Base-by-base conservation (phyloP, 2,329 filamentous ascomycete genomes). In the Aspergillus flavus region DNA sequence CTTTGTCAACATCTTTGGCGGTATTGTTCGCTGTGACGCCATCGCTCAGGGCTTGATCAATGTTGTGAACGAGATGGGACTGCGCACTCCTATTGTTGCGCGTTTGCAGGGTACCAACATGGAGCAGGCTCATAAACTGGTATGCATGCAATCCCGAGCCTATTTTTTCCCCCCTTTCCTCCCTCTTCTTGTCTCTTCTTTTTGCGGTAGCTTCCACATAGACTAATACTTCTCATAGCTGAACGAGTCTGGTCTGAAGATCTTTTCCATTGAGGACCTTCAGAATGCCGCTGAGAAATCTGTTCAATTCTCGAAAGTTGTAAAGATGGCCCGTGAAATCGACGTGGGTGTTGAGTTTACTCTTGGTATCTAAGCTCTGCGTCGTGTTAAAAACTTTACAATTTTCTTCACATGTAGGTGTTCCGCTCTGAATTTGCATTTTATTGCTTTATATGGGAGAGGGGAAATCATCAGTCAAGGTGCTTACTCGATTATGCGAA, bases 1-100 rank as follows among this genome's bases (percentile, higher is more conserved):
- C 84, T 99, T 99, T 74, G 95, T 99, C 85, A 99, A 99, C 88
- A 99, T 99, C 81, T 99, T 99, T 78, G 95, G 95, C 79, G 95
- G 95, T 83, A 99, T 99, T 73, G 95, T 99, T 72, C 89, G 95
- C 75, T 99, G 95, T 80, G 95, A 99, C 80, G 93, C 92, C 76
- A 99, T 99, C 78, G 95, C 95, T 71, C 91, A 94, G 82, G 95
- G 95, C 76, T 86, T 99, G 73, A 96, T 99, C 84, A 90, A 92
- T 79, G 96, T 97, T 62, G 95, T 95, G 66, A 87, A 97, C 84
- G 89, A 89, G 75, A 94, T 99, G 86, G 94, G 97, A 85, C 88
- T 99, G 75, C 91, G 95, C 82, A 95, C 95, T 71, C 95, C 95
- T 74, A 96, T 99, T 80, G 94, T 99, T 78, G 94, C 94, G 71